A percentile compares a stretch with the other conserved stretches of the same genome.
These are phyloP conservation scores for Neophaeococcomyces mojaviensis DNA, from an alignment of 2,329 filamentous ascomycete genomes.

Conservation along the genomic window DNA sequence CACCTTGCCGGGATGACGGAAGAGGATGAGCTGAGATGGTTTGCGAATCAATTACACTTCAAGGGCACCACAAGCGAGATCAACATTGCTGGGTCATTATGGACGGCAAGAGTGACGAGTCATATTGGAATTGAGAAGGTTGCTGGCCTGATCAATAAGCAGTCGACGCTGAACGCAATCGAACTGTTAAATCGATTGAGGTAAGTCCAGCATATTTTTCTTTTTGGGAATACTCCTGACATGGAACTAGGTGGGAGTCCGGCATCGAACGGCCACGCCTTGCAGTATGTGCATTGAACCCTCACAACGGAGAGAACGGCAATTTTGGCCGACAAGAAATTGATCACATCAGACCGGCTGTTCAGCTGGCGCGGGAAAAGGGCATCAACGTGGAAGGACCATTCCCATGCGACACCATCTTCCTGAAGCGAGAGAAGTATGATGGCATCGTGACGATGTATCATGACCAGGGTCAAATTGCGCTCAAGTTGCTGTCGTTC, in stretches of 20 bases:
- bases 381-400: slow-evolving; percentile 28
- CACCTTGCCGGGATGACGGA: slow-evolving; percentile 31
- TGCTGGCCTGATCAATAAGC: slow-evolving; percentile 24
- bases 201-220: slow-evolving; percentile 12
- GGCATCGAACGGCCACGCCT: slow-evolving; percentile 27
- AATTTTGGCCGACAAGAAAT: slow-evolving; percentile 29
- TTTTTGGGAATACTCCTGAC: neutral
- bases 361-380: slow-evolving; percentile 20
- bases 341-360: slow-evolving; percentile 27
- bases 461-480: slow-evolving; percentile 32
- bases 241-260: slow-evolving; percentile 25
- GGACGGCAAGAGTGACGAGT: slow-evolving; percentile 29
- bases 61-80: slow-evolving; percentile 29
- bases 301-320: slow-evolving; percentile 31
- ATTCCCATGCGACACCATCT: slow-evolving; percentile 31
- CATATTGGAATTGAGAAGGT: slow-evolving; percentile 28
- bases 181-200: slow-evolving; percentile 25
- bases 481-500: slow-evolving; percentile 30
- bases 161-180: slow-evolving; percentile 23
- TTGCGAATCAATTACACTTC: slow-evolving; percentile 28
- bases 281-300: slow-evolving; percentile 30
- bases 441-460: slow-evolving; percentile 32
- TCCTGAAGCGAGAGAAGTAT: slow-evolving; percentile 27
- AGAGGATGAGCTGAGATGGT: slow-evolving; percentile 31
- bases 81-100: slow-evolving; percentile 26